Conservation (phyloP, 108 stramenopile species). For the Conticribra weissflogii region DNA sequence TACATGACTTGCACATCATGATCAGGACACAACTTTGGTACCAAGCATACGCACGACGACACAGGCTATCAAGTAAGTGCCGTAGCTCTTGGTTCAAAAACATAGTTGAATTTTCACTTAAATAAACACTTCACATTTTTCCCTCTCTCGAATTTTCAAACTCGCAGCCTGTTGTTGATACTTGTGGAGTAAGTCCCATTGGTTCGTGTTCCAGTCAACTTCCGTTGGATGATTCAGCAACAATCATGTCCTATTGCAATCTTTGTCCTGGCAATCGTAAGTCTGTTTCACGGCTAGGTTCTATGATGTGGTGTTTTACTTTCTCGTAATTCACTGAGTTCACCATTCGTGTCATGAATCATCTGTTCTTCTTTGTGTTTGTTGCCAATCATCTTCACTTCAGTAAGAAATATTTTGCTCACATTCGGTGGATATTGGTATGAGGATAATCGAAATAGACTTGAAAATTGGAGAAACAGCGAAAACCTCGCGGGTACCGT, state of each 20-base stretch:
- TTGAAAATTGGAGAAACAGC: conserved; percentile 4
- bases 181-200: background rate
- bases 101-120: background rate
- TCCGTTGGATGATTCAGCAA: background rate
- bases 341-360: background rate
- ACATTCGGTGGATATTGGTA: conserved; percentile 12
- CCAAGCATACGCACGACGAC: background rate
- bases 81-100: background rate
- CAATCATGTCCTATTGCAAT: background rate
- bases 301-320: too few species aligned
- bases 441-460: background rate
- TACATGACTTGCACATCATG: too few species aligned
- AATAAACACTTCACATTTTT: background rate
- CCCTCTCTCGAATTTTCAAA: background rate
- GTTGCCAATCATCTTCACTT: background rate
- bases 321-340: background rate
- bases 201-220: background rate
- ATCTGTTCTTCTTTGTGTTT: background rate
- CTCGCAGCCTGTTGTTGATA: background rate
- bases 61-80: background rate
- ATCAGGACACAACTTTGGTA: background rate
- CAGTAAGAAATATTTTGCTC: conserved; percentile 1
- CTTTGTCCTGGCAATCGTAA: background rate
- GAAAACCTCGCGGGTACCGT: background rate
- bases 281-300: too few species aligned